Evolutionary conservation across 2,329 filamentous ascomycete species (phyloP).

Genomic region (Colletotrichum musae): DNA sequence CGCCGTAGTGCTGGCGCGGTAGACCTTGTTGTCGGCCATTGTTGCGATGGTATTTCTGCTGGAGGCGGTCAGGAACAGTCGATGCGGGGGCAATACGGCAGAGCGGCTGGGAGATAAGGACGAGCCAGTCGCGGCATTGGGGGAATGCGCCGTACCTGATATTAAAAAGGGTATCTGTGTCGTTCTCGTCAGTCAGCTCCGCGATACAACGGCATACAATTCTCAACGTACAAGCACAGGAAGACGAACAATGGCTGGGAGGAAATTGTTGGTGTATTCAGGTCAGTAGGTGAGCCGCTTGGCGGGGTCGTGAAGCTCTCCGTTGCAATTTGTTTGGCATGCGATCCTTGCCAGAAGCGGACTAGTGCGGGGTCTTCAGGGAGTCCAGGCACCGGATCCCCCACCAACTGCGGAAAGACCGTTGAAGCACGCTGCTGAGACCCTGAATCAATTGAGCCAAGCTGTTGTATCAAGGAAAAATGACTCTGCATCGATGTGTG

Average conservation of each 20-base stretch:
- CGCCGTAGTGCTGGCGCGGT: slow-evolving; percentile 94
- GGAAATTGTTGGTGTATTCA: slow-evolving; percentile 28
- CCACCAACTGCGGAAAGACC: neutral
- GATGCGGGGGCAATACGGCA: neutral
- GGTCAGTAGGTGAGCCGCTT: slow-evolving; percentile 7
- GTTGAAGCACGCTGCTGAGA: neutral
- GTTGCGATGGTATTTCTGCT: slow-evolving; percentile 31
- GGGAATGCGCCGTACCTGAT: neutral
- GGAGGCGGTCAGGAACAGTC: slow-evolving; percentile 42
- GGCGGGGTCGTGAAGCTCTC: slow-evolving; percentile 38
- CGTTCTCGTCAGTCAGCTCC: neutral
- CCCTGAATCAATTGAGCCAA: neutral
- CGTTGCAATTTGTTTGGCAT: slow-evolving; percentile 26
- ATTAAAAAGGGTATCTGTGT: neutral
- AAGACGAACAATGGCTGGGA: neutral
- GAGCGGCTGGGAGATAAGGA: neutral
- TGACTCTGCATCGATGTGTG: too few relatives aligned
- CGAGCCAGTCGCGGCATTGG: neutral
- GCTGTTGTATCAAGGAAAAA: too few relatives aligned
- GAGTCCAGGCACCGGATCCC: slow-evolving; percentile 17
- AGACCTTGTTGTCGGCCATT: slow-evolving; percentile 73
- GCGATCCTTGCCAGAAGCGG: slow-evolving; percentile 20
- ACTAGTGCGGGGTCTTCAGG: slow-evolving; percentile 36
- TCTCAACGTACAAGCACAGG: slow-evolving; percentile 5
- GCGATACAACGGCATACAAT: neutral